phyloP scores from a whole-genome alignment of 257 asterid species.

The Leptodermis oblonga region DNA sequence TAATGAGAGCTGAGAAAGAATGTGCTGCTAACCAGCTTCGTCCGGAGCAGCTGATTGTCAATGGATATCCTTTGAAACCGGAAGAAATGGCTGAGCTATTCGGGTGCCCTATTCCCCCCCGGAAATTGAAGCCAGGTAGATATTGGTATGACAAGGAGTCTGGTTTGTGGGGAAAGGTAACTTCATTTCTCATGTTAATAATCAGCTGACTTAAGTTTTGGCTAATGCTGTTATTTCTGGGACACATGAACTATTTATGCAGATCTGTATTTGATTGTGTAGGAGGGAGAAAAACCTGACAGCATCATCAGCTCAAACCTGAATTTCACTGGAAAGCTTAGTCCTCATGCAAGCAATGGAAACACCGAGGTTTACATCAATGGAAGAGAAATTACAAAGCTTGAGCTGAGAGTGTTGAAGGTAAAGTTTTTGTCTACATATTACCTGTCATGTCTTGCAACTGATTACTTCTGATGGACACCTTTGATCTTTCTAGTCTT shows the following conservation, averaged over 20 bases:
- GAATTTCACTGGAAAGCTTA: slow-evolving; percentile 81
- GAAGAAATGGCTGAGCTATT: slow-evolving; percentile 85
- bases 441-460: neutral
- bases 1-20: slow-evolving; percentile 83
- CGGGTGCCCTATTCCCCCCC: slow-evolving; percentile 75
- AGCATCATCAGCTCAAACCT: slow-evolving; percentile 74
- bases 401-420: slow-evolving; percentile 81
- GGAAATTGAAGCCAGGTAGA: slow-evolving; percentile 79
- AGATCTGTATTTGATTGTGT: slow-evolving; percentile 26
- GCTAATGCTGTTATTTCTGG: slow-evolving; percentile 6
- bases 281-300: slow-evolving; percentile 98
- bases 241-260: slow-evolving; percentile 25
- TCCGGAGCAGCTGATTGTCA: slow-evolving; percentile 85
- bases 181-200: slow-evolving; percentile 10
- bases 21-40: slow-evolving; percentile 90
- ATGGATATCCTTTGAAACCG: slow-evolving; percentile 69
- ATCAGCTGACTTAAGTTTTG: slow-evolving; percentile 8
- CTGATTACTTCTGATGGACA: neutral
- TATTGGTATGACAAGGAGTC: slow-evolving; percentile 98
- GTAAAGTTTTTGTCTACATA: slow-evolving; percentile 29
- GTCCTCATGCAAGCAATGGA: slow-evolving; percentile 83
- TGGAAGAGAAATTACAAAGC: slow-evolving; percentile 92
- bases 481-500: neutral
- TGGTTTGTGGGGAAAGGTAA: slow-evolving; percentile 94
- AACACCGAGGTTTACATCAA: slow-evolving; percentile 87